Conservation (phyloP, 2,329 filamentous ascomycete genomes). For the Macrophomina tecta region DNA sequence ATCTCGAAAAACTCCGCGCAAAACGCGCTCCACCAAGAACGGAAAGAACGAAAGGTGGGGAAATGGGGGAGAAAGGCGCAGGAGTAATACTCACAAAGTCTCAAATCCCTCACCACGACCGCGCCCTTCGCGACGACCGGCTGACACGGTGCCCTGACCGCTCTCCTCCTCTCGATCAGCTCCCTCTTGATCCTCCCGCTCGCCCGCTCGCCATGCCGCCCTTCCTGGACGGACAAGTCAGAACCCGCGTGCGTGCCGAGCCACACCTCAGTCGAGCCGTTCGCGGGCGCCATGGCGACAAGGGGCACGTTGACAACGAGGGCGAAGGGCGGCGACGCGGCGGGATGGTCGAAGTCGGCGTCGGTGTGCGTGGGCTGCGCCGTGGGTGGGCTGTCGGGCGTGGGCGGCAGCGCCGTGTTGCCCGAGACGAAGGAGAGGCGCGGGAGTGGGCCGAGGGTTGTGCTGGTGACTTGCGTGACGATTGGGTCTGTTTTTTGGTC, state of each 20-base stretch:
- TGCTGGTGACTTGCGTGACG: conserved; percentile 62
- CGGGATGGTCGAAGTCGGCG: conserved; percentile 61
- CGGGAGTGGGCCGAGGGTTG: conserved; percentile 60
- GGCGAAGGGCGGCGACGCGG: conserved; percentile 58
- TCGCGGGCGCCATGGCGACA: conserved; percentile 57
- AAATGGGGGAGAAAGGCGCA: not conserved
- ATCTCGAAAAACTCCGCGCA: too few relatives aligned
- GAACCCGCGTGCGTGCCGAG: conserved; percentile 58
- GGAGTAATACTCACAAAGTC: conserved; percentile 50
- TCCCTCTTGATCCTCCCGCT: conserved; percentile 57
- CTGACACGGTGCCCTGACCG: conserved; percentile 55
- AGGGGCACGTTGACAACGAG: conserved; percentile 62
- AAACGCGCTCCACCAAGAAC: too few relatives aligned
- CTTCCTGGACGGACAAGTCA: conserved; percentile 52
- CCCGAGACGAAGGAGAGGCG: conserved; percentile 65
- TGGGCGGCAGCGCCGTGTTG: conserved; percentile 62
- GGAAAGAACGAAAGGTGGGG: too few relatives aligned
- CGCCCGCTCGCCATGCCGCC: conserved; percentile 58
- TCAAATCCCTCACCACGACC: conserved; percentile 63
- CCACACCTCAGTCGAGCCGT: conserved; percentile 66
- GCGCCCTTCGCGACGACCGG: conserved; percentile 61
- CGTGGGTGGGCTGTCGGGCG: conserved; percentile 43
- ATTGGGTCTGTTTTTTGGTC: conserved; percentile 52
- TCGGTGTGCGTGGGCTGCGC: conserved; percentile 65
- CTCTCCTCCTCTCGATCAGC: conserved; percentile 48